A percentile compares a stretch with the other conserved stretches of the same genome.
phyloP scores from a whole-genome alignment of 805 yeast species.

The Diddensiella transvaalensis region DNA sequence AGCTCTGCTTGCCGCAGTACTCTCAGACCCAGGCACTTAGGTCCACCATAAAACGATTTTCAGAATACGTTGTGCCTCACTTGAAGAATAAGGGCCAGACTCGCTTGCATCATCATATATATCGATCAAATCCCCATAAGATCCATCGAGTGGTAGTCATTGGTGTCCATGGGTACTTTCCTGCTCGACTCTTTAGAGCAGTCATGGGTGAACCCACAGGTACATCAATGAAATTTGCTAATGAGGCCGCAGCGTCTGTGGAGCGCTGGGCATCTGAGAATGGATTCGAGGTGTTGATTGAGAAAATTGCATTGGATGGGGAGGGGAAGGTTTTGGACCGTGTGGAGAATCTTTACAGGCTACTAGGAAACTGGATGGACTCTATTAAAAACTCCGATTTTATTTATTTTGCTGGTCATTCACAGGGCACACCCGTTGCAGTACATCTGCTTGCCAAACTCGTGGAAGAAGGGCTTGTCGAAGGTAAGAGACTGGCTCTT shows the following conservation, averaged over 20 bases:
- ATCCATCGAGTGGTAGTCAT: slow-evolving; percentile 67
- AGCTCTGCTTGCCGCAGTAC: slow-evolving; percentile 27
- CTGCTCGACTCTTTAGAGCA: slow-evolving; percentile 78
- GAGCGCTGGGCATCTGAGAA: slow-evolving; percentile 56
- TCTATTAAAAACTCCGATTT: slow-evolving; percentile 64
- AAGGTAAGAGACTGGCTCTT: slow-evolving; percentile 54
- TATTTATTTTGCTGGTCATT: slow-evolving; percentile 88
- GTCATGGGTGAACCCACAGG: slow-evolving; percentile 95
- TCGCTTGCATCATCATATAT: slow-evolving; percentile 29
- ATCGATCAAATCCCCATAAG: slow-evolving; percentile 22
- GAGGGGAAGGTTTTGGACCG: slow-evolving; percentile 89
- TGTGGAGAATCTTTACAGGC: slow-evolving; percentile 72
- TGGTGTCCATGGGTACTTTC: slow-evolving; percentile 97
- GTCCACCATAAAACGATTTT: slow-evolving; percentile 20
- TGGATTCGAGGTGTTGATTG: slow-evolving; percentile 51
- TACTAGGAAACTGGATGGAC: slow-evolving; percentile 64
- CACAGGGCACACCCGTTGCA: slow-evolving; percentile 94
- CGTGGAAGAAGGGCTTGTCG: slow-evolving; percentile 52
- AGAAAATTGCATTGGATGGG: slow-evolving; percentile 87
- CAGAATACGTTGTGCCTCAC: slow-evolving; percentile 17
- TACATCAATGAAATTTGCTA: slow-evolving; percentile 84
- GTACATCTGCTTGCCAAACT: slow-evolving; percentile 71
- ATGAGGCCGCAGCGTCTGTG: slow-evolving; percentile 81
- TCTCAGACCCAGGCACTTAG: slow-evolving; percentile 18
- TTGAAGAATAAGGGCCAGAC: slow-evolving; percentile 13